Percentiles rank a stretch among this genome's conserved stretches.
These are phyloP conservation scores for Colletotrichum agaves DNA, from an alignment of 2,329 filamentous ascomycete genomes.

Conservation along the genomic window DNA sequence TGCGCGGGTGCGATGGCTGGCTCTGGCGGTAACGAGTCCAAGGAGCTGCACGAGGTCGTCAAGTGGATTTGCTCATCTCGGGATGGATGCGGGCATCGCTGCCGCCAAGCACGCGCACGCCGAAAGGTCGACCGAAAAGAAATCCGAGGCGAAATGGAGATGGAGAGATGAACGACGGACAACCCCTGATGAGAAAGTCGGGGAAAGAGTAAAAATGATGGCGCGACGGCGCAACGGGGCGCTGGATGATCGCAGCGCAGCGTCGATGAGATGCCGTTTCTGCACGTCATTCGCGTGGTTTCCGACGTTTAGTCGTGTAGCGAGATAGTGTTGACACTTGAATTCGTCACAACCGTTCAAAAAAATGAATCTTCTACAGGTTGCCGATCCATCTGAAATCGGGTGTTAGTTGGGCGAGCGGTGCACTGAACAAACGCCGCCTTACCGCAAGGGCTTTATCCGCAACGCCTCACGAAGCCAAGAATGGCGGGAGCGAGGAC, in stretches of 20 bases:
- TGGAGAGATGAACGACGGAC: not conserved
- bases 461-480: slow-evolving; percentile 20
- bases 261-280: not conserved
- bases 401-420: not conserved
- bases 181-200: not conserved
- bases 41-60: not conserved
- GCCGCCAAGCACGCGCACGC: not conserved
- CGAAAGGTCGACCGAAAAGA: not conserved
- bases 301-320: not conserved
- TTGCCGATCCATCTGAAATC: no score
- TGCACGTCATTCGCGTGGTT: not conserved
- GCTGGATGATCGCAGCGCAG: not conserved
- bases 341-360: not conserved
- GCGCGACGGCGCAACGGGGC: not conserved
- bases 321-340: not conserved
- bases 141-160: not conserved
- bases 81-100: slow-evolving; percentile 16
- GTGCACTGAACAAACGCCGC: not conserved
- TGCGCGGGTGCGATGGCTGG: not conserved
- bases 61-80: slow-evolving; percentile 9
- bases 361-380: not conserved
- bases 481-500: slow-evolving; percentile 28
- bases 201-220: not conserved
- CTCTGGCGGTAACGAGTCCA: not conserved
- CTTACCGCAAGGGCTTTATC: not conserved